Evolutionary conservation across 192 early-diverging fungal genomes (phyloP).

Genomic region (Coemansia sp.): DNA sequence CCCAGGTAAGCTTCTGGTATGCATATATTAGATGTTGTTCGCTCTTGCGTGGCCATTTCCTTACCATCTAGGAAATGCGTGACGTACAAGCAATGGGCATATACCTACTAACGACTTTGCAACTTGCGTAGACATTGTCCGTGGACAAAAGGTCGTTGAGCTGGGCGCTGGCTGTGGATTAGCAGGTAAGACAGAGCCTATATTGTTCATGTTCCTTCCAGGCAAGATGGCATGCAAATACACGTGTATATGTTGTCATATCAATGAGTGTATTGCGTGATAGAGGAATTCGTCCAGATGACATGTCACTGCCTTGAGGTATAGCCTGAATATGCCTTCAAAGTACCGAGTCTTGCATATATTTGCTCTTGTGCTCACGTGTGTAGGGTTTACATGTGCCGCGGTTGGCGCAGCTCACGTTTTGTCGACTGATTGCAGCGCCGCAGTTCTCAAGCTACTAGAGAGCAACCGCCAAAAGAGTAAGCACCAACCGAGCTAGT

Average conservation of each 20-base stretch:
- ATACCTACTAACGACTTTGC: slow-evolving; percentile 12
- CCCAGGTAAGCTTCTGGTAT: slow-evolving; percentile 28
- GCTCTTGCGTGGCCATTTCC: neutral
- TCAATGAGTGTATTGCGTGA: neutral
- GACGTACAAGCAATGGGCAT: neutral
- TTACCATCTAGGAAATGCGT: neutral
- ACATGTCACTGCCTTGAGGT: neutral
- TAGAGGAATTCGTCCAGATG: neutral
- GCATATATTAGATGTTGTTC: neutral
- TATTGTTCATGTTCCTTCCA: neutral
- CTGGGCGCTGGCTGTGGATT: slow-evolving; percentile 54
- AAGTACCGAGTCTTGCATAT: neutral
- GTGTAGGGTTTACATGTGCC: slow-evolving; percentile 54
- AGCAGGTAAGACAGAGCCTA: slow-evolving; percentile 22
- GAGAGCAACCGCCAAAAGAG: slow-evolving; percentile 34
- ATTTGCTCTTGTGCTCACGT: slow-evolving; percentile 1
- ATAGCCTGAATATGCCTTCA: neutral
- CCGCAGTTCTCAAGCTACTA: slow-evolving; percentile 36
- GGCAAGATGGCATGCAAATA: neutral
- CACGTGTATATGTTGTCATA: neutral
- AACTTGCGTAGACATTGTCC: slow-evolving; percentile 41
- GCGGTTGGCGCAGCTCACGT: slow-evolving; percentile 47
- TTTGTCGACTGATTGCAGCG: slow-evolving; percentile 34
- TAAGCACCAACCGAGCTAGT: slow-evolving; percentile 11
- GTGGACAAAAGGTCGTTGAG: slow-evolving; percentile 46